Evolutionary conservation across 139 green algal genomes (phyloP), one percentile per base, ranked within the genome.

Genomic region (Medakamo hakoo): DNA sequence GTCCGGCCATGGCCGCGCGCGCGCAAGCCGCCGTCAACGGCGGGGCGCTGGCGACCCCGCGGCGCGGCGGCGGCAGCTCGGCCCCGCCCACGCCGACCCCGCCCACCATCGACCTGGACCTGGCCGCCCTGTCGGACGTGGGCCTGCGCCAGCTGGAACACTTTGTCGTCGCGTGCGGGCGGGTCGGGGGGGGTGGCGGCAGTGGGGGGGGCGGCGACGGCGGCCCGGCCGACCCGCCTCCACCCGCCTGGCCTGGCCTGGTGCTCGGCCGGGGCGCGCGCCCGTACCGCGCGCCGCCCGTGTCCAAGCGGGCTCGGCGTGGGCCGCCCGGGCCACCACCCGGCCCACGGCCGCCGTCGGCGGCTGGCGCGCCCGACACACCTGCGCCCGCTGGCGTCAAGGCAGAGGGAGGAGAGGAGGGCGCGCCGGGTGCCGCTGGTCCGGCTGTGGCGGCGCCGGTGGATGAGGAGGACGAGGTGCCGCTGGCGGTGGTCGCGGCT

Each of bases 91-190:
- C n/a, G n/a, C n/a, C n/a, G n/a, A n/a, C n/a, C n/a, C n/a, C n/a
- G n/a, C n/a, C n/a, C n/a, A n/a, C n/a, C n/a, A 68, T 85, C 26
- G 64, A 66, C n/a, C 73, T 85, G 40, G 79, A 85, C 69, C 30
- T 84, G 32, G 68, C 74, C 59, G 59, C 59, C 2, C 71, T 83
- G 32, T 78, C 83, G 56, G 71, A 75, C 5, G 71, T 84, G 4
- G 77, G 67, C 27, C 71, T 85, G 57, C 63, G 79, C 24, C 77
- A 82, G 73, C 68, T 85, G 58, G 55, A 27, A 27, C 0, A 60
- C 66, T 3, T 71, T 49, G 24, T 30, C 62, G 55, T 30, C 49
- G 4, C 59, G 25, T 14, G 30, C 48, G 31, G 30, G 20, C 23
- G 59, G 16, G 21, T 0, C 27, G 28, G 28, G 59, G 28, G 4